Evolutionary conservation across 2,329 filamentous ascomycete genomes (phyloP).

Genomic region (Pyrenophora teres): DNA sequence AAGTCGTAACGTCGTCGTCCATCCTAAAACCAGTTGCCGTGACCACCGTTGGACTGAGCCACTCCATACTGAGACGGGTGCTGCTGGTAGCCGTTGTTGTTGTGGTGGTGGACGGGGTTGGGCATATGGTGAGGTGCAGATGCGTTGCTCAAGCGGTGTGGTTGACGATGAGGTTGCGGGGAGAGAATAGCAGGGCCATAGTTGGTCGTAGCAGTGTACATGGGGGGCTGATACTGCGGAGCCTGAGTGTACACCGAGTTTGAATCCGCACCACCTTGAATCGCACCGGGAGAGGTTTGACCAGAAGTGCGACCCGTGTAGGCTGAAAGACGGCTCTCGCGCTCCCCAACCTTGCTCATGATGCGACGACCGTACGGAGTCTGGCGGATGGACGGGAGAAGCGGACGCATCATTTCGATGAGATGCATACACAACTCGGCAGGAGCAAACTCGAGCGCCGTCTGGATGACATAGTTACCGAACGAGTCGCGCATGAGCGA

Average conservation of each 20-base stretch:
- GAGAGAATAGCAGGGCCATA: constrained; percentile 45
- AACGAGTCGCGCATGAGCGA: constrained; percentile 88
- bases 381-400: constrained; percentile 81
- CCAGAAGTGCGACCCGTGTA: constrained; percentile 37
- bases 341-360: constrained; percentile 77
- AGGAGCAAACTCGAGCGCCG: constrained; percentile 60
- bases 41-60: constrained; percentile 18
- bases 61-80: constrained; percentile 45
- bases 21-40: constrained; percentile 14
- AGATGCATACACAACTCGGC: constrained; percentile 57
- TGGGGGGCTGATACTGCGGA: constrained; percentile 32
- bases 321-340: constrained; percentile 50
- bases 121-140: constrained; percentile 44
- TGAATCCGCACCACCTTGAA: constrained; percentile 32
- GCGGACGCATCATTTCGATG: constrained; percentile 82
- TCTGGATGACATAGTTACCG: constrained; percentile 98
- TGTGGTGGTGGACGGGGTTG: constrained; percentile 45
- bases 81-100: constrained; percentile 48
- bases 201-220: constrained; percentile 44
- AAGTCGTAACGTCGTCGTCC: constrained; percentile 55
- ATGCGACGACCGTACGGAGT: constrained; percentile 96
- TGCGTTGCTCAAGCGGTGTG: constrained; percentile 46
- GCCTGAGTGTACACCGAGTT: constrained; percentile 27
- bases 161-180: constrained; percentile 41
- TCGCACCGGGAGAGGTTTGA: constrained; percentile 35